Percentiles rank a stretch among this genome's conserved stretches.
phyloP scores from a whole-genome alignment of 2,329 filamentous ascomycete species.

The Fulvia fulva region DNA sequence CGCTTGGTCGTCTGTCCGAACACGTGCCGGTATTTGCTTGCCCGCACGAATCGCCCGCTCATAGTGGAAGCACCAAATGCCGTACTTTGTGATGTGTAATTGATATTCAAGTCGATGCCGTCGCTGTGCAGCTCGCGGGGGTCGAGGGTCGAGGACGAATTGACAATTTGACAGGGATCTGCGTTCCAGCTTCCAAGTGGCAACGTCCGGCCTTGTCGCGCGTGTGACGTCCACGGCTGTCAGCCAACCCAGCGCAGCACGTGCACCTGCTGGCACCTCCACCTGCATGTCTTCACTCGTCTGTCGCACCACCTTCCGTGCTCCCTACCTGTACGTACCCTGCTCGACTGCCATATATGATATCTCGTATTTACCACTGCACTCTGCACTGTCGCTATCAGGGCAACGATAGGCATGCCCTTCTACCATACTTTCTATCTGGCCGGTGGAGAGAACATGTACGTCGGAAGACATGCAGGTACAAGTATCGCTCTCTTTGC shows the following conservation, averaged over 20 bases:
- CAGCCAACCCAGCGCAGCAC: too few species aligned
- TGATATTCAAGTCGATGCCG: background rate
- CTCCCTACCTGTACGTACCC: too few species aligned
- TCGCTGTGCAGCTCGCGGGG: background rate
- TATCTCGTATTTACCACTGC: too few species aligned
- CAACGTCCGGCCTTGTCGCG: too few species aligned
- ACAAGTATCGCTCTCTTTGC: constrained; percentile 13
- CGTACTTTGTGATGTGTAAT: background rate
- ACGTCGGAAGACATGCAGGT: constrained; percentile 10
- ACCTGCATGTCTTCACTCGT: too few species aligned
- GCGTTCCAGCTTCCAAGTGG: too few species aligned
- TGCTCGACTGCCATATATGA: too few species aligned
- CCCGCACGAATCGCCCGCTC: constrained; percentile 69
- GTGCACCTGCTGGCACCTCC: too few species aligned
- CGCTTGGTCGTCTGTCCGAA: constrained; percentile 94
- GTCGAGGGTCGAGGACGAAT: background rate
- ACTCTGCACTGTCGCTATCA: background rate
- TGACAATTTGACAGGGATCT: too few species aligned
- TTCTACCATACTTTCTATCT: constrained; percentile 9
- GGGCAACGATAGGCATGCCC: constrained; percentile 9
- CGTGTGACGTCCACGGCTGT: too few species aligned
- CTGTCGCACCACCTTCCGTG: too few species aligned
- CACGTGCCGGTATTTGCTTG: constrained; percentile 82
- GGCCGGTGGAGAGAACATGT: background rate
- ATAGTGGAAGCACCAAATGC: constrained; percentile 38